Conservation (phyloP, 2,329 filamentous ascomycete genomes). For the Hypoxylon sp. region DNA sequence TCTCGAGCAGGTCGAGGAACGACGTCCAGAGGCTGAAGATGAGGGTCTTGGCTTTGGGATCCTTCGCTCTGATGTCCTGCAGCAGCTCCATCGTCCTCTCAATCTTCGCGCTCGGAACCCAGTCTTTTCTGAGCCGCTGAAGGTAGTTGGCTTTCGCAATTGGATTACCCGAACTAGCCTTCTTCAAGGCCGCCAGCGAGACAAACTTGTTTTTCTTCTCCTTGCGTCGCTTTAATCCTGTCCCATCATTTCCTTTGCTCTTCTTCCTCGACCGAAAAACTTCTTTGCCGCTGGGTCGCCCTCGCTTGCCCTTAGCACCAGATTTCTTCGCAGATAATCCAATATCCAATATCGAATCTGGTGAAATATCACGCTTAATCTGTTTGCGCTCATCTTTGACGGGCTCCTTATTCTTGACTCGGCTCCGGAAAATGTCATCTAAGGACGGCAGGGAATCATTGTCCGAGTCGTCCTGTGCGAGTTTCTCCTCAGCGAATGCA, state of each 20-base stretch:
- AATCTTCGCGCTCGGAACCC: slow-evolving; percentile 49
- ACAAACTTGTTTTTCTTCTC: slow-evolving; percentile 30
- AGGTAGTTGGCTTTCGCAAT: slow-evolving; percentile 46
- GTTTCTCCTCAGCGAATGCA: slow-evolving; percentile 6
- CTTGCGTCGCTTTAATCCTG: slow-evolving; percentile 22
- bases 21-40: slow-evolving; percentile 53
- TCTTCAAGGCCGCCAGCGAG: slow-evolving; percentile 45
- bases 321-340: not conserved
- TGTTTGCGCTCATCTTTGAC: not conserved
- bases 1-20: slow-evolving; percentile 51
- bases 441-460: slow-evolving; percentile 28
- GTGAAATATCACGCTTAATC: slow-evolving; percentile 14
- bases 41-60: slow-evolving; percentile 49
- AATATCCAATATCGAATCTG: slow-evolving; percentile 8
- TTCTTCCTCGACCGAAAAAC: not conserved
- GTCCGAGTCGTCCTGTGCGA: slow-evolving; percentile 28
- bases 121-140: slow-evolving; percentile 44
- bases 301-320: slow-evolving; percentile 19
- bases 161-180: slow-evolving; percentile 41
- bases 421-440: slow-evolving; percentile 28
- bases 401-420: not conserved
- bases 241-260: slow-evolving; percentile 30
- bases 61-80: slow-evolving; percentile 40
- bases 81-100: slow-evolving; percentile 49
- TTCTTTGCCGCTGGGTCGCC: slow-evolving; percentile 2